phyloP scores from a whole-genome alignment of 371 early-diverging fungal species.

The Phascolomyces articulosus region DNA sequence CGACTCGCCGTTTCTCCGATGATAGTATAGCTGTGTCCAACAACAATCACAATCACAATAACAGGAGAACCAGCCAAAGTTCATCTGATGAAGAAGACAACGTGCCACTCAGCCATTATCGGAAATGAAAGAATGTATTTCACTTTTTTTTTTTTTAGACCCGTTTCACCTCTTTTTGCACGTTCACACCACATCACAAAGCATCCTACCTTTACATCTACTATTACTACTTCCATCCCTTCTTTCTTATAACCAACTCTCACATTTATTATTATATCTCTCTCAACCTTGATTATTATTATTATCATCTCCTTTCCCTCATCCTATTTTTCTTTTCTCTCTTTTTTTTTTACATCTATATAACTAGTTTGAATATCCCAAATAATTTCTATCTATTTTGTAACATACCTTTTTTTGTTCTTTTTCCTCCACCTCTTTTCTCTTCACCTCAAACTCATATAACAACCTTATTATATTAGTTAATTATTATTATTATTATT shows the following conservation, averaged over 20 bases:
- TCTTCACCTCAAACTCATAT: neutral
- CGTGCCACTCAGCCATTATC: conserved; percentile 36
- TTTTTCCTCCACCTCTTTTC: neutral
- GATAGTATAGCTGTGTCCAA: neutral
- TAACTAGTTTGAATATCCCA: neutral
- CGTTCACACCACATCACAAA: neutral
- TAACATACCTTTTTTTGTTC: neutral
- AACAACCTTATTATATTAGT: too few relatives aligned
- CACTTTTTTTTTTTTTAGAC: conserved; percentile 3
- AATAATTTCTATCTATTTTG: neutral
- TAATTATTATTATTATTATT: too few relatives aligned
- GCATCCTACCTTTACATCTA: neutral
- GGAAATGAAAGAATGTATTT: conserved; percentile 2
- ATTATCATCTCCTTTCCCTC: neutral
- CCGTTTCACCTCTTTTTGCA: neutral
- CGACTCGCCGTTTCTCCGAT: neutral
- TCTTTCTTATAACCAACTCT: neutral
- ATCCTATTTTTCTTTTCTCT: neutral
- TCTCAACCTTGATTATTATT: neutral
- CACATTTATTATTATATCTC: neutral
- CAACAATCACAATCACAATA: too few relatives aligned
- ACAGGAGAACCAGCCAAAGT: conserved; percentile 4
- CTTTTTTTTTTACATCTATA: neutral
- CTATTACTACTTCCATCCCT: too few relatives aligned
- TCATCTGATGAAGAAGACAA: conserved; percentile 34